Evolutionary conservation across 257 asterid genomes (phyloP).

Genomic region (Eustoma russellianum): DNA sequence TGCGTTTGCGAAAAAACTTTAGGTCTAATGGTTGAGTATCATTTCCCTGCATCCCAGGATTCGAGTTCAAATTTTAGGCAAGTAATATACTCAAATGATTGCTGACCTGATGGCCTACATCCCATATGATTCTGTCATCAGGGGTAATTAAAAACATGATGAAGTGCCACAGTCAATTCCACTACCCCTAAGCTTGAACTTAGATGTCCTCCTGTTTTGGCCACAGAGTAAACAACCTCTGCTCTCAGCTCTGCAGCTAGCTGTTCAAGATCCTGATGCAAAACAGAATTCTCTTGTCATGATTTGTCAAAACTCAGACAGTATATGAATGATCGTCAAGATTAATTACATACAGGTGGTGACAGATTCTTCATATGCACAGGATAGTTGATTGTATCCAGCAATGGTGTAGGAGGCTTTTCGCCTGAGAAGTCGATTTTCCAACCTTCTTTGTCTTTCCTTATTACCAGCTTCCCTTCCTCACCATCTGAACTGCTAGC

Average conservation of each 20-base stretch:
- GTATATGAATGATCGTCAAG: background rate
- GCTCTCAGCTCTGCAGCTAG: conserved; percentile 68
- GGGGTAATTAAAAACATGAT: conserved; percentile 69
- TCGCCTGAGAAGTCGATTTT: conserved; percentile 49
- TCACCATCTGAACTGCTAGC: conserved; percentile 24
- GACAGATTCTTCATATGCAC: conserved; percentile 66
- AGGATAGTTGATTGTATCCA: conserved; percentile 64
- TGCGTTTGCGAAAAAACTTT: too few relatives aligned
- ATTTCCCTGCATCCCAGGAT: too few relatives aligned
- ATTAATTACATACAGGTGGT: conserved; percentile 21
- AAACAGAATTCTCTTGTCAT: background rate
- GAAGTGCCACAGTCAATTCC: conserved; percentile 71
- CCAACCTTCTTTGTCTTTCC: conserved; percentile 43
- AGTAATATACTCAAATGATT: background rate
- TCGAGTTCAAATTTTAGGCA: too few relatives aligned
- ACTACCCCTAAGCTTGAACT: conserved; percentile 75
- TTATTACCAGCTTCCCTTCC: conserved; percentile 19
- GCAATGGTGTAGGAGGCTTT: conserved; percentile 55
- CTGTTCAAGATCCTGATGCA: conserved; percentile 62
- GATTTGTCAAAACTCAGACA: too few relatives aligned
- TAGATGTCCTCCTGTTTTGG: conserved; percentile 64
- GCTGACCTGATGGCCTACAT: conserved; percentile 76
- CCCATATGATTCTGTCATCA: conserved; percentile 76
- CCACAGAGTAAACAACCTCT: conserved; percentile 46
- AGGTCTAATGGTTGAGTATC: too few relatives aligned